These are phyloP conservation scores for Diaporthe ampelina DNA, from an alignment of 2,329 filamentous ascomycete species.

Conservation along the genomic window DNA sequence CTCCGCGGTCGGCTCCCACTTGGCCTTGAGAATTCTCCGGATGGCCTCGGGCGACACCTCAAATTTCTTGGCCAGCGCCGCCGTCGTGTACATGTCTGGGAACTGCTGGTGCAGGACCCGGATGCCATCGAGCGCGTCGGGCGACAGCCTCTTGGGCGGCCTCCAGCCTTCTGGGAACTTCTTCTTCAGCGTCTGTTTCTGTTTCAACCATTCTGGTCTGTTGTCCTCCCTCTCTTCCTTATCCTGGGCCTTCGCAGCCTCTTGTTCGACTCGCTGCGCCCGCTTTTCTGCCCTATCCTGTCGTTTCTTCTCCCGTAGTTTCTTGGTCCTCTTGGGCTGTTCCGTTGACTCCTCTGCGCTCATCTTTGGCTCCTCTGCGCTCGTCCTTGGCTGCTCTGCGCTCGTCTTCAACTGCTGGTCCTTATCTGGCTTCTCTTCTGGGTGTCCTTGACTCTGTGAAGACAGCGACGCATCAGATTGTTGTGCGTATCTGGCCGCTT, in stretches of 20 bases:
- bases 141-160: slow-evolving; percentile 88
- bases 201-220: slow-evolving; percentile 73
- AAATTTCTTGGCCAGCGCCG: slow-evolving; percentile 82
- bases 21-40: slow-evolving; percentile 85
- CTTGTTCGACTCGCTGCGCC: slow-evolving; percentile 34
- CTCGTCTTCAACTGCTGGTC: not conserved
- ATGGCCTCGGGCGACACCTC: slow-evolving; percentile 90
- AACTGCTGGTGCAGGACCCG: slow-evolving; percentile 84
- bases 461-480: not conserved
- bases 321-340: slow-evolving; percentile 62
- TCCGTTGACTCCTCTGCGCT: not conserved
- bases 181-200: slow-evolving; percentile 79
- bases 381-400: not conserved
- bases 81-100: slow-evolving; percentile 82
- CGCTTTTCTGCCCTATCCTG: slow-evolving; percentile 45
- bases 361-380: not conserved
- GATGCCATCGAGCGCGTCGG: slow-evolving; percentile 92
- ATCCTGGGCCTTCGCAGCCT: slow-evolving; percentile 43
- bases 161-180: slow-evolving; percentile 89
- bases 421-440: not conserved
- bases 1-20: slow-evolving; percentile 74
- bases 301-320: slow-evolving; percentile 47
- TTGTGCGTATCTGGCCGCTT: slow-evolving; percentile 6
- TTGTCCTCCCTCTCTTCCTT: slow-evolving; percentile 43
- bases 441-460: not conserved